Conservation (phyloP, 2,329 filamentous ascomycete genomes). For the Stemphylium vesicarium region DNA sequence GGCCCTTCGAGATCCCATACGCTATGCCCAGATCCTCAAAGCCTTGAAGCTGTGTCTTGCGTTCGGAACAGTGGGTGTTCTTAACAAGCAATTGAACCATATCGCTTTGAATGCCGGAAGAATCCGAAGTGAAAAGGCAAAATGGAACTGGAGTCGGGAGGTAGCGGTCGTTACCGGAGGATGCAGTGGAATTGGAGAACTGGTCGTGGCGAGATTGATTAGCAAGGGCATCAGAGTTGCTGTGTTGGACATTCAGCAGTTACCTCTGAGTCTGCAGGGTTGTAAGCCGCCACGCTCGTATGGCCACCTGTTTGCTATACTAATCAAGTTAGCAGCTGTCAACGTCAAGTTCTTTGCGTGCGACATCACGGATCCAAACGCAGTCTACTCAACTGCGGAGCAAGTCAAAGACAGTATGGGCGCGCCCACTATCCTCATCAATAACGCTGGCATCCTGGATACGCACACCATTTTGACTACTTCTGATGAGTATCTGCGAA, state of each 20-base stretch:
- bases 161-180: conserved; percentile 48
- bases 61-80: conserved; percentile 38
- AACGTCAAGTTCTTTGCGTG: conserved; percentile 41
- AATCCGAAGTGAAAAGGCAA: conserved; percentile 42
- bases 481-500: conserved; percentile 35
- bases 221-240: conserved; percentile 40
- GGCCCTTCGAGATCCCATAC: conserved; percentile 31
- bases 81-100: conserved; percentile 39
- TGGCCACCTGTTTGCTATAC: background rate
- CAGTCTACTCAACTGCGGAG: conserved; percentile 35
- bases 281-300: conserved; percentile 23
- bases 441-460: conserved; percentile 45
- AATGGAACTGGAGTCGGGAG: conserved; percentile 43
- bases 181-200: conserved; percentile 45
- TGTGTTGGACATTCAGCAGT: conserved; percentile 41
- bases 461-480: conserved; percentile 44
- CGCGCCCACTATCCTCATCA: conserved; percentile 43
- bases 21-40: conserved; percentile 28
- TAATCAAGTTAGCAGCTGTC: conserved; percentile 26
- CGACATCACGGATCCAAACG: conserved; percentile 41
- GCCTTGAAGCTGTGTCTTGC: conserved; percentile 40
- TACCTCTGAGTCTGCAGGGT: conserved; percentile 35
- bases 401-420: conserved; percentile 31
- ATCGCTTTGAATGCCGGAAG: conserved; percentile 50
- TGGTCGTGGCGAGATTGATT: conserved; percentile 37